A percentile compares a stretch with the other conserved stretches of the same genome.
These are phyloP conservation scores for Linum trigynum DNA, from an alignment of 345 rosid species.

Conservation along the genomic window DNA sequence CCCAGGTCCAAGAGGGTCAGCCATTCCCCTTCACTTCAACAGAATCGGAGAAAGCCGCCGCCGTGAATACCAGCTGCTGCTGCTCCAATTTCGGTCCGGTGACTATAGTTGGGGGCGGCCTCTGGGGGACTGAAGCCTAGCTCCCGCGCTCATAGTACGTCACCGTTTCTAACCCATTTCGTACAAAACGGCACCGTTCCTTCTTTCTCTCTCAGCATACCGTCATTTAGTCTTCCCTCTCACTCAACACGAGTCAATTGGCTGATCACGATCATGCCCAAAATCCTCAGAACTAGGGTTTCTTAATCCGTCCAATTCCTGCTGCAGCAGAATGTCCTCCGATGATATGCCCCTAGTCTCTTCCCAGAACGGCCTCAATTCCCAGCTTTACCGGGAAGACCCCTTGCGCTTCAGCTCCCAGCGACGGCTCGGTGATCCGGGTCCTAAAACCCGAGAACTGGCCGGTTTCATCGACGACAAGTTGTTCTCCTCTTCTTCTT, in stretches of 20 bases:
- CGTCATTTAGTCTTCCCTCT: background rate
- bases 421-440: conserved; percentile 28
- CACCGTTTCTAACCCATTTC: background rate
- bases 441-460: conserved; percentile 42
- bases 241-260: background rate
- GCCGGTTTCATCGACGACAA: conserved; percentile 42
- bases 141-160: background rate
- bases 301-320: background rate
- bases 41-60: too few relatives aligned
- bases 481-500: conserved; percentile 26
- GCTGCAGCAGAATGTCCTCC: conserved; percentile 29
- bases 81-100: too few relatives aligned
- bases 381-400: conserved; percentile 53
- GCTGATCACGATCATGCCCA: background rate
- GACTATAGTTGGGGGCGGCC: too few relatives aligned
- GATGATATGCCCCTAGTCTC: conserved; percentile 30
- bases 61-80: too few relatives aligned
- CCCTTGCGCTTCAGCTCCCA: conserved; percentile 29
- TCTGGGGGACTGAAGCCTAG: too few relatives aligned
- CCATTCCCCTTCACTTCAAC: too few relatives aligned
- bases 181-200: background rate
- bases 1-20: too few relatives aligned
- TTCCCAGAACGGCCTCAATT: conserved; percentile 33
- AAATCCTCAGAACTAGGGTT: conserved; percentile 17
- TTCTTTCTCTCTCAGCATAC: background rate